Conservation (phyloP, 1,139 yeast genomes). For the Hansenula sp. region DNA sequence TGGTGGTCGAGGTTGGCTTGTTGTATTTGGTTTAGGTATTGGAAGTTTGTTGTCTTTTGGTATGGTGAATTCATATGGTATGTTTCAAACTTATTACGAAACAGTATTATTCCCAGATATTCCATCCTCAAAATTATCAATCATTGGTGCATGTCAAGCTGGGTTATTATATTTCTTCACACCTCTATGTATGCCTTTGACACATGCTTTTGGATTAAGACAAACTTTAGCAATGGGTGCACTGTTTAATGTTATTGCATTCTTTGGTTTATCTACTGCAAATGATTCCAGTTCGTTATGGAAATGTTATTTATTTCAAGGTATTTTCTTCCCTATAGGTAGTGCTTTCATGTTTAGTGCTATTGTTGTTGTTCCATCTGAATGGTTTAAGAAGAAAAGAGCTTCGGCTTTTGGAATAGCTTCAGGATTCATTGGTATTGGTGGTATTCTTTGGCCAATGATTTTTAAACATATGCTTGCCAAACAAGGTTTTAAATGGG, state of each 20-base stretch:
- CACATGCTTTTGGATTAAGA: slow-evolving; percentile 34
- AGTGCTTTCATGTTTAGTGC: slow-evolving; percentile 58
- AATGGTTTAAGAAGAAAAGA: slow-evolving; percentile 55
- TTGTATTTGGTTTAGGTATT: slow-evolving; percentile 44
- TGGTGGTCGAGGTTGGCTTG: slow-evolving; percentile 70
- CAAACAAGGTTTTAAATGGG: background rate
- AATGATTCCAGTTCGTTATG: slow-evolving; percentile 51
- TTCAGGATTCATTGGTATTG: slow-evolving; percentile 51
- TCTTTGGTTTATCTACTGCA: slow-evolving; percentile 48
- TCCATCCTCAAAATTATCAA: slow-evolving; percentile 52
- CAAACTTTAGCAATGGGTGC: slow-evolving; percentile 42
- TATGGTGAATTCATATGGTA: slow-evolving; percentile 62
- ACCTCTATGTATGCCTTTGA: slow-evolving; percentile 40
- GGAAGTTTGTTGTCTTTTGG: slow-evolving; percentile 61
- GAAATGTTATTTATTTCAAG: slow-evolving; percentile 67
- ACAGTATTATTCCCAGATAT: slow-evolving; percentile 50
- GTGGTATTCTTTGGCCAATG: background rate
- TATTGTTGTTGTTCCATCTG: slow-evolving; percentile 48
- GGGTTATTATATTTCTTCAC: slow-evolving; percentile 57
- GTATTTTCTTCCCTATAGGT: slow-evolving; percentile 58
- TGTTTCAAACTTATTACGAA: slow-evolving; percentile 53
- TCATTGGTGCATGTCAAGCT: slow-evolving; percentile 67
- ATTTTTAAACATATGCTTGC: background rate
- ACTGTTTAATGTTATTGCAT: slow-evolving; percentile 47
- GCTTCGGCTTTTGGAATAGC: slow-evolving; percentile 54